phyloP scores from a whole-genome alignment of 768 basidiomycete species.

The Calocybe indica region DNA sequence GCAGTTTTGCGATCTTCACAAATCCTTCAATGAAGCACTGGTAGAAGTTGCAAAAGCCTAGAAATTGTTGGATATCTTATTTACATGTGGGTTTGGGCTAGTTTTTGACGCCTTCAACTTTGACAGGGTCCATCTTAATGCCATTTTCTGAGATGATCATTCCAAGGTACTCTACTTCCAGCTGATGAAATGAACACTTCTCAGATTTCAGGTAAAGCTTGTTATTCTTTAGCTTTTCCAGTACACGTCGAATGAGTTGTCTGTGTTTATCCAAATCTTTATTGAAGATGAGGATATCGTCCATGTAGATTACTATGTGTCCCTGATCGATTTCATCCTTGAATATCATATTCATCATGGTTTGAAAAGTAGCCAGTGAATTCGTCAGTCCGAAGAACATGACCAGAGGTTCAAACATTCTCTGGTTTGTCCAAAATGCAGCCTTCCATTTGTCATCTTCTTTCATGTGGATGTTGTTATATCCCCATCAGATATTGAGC shows the following conservation, averaged over 20 bases:
- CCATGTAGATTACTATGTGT: constrained; percentile 1
- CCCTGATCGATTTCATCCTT: too few relatives aligned
- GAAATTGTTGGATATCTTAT: constrained; percentile 30
- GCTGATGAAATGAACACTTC: constrained; percentile 14
- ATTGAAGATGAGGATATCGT: constrained; percentile 2
- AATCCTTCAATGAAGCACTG: constrained; percentile 24
- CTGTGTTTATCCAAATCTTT: neutral
- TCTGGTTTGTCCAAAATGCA: too few relatives aligned
- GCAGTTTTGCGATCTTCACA: constrained; percentile 15
- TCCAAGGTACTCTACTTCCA: constrained; percentile 19
- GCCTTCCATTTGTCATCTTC: too few relatives aligned
- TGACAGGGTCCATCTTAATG: constrained; percentile 25
- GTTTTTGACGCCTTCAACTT: constrained; percentile 19
- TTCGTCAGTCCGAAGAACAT: too few relatives aligned
- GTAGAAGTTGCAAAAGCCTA: constrained; percentile 36
- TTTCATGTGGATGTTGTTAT: too few relatives aligned
- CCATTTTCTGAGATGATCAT: constrained; percentile 14
- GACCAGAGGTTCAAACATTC: too few relatives aligned
- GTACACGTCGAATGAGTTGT: neutral
- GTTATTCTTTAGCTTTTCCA: neutral
- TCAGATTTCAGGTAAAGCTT: constrained; percentile 2
- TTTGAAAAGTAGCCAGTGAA: too few relatives aligned
- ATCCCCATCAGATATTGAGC: too few relatives aligned
- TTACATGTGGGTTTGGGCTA: constrained; percentile 11
- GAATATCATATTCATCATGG: too few relatives aligned